Evolutionary conservation across 345 rosid genomes (phyloP).

Genomic region (Geranium rotundifolium): DNA sequence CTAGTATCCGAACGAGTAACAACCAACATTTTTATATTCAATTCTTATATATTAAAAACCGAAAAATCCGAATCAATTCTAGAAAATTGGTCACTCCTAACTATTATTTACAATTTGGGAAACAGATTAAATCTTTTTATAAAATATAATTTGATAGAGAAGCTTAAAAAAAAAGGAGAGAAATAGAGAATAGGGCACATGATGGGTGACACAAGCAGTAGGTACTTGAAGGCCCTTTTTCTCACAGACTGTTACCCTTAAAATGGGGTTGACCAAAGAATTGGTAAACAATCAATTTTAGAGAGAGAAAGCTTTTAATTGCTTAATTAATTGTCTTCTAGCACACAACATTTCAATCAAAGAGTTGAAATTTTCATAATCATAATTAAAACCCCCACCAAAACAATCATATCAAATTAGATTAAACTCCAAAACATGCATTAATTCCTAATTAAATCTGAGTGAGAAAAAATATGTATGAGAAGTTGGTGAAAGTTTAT

Average conservation of each 20-base stretch:
- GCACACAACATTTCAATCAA: not conserved
- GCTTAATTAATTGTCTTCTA: not conserved
- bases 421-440: not conserved
- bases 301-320: not conserved
- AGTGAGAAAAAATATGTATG: not conserved
- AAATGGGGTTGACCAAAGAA: not conserved
- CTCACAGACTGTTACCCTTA: not conserved
- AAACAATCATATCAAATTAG: not conserved
- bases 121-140: too few relatives aligned
- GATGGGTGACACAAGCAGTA: not conserved
- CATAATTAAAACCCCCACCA: not conserved
- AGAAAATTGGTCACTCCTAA: too few relatives aligned
- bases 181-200: too few relatives aligned
- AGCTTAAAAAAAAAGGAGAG: too few relatives aligned
- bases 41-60: too few relatives aligned
- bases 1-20: too few relatives aligned
- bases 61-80: too few relatives aligned
- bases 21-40: too few relatives aligned
- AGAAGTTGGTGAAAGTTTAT: slow-evolving; percentile 9
- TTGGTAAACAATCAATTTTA: not conserved
- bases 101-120: too few relatives aligned
- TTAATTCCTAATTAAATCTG: not conserved
- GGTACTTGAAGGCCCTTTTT: not conserved
- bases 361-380: not conserved
- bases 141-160: too few relatives aligned